phyloP scores from a whole-genome alignment of 129 eudicot genomes.

The Logfia minima region DNA sequence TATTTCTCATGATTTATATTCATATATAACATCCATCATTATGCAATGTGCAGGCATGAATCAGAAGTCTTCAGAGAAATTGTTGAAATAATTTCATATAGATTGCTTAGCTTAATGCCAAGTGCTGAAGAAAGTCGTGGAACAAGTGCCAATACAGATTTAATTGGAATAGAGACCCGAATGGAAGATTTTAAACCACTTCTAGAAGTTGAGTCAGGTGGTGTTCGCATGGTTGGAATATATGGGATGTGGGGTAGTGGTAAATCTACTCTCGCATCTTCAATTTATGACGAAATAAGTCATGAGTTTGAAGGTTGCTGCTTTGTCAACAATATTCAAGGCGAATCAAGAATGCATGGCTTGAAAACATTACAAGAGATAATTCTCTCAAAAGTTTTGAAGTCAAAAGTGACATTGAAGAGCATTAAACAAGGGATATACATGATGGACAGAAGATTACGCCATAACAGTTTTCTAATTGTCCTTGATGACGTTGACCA shows the following conservation, averaged over 20 bases:
- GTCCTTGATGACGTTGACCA: slow-evolving; percentile 33
- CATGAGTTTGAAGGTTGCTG: slow-evolving; percentile 22
- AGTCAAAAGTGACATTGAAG: not conserved
- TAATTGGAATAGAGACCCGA: slow-evolving; percentile 19
- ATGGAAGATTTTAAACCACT: not conserved
- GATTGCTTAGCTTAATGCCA: slow-evolving; percentile 1
- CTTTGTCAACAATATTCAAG: slow-evolving; percentile 5
- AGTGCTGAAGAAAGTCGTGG: no score
- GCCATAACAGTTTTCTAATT: slow-evolving; percentile 11
- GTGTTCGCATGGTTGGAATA: slow-evolving; percentile 26
- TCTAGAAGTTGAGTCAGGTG: slow-evolving; percentile 15
- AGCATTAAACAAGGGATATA: not conserved
- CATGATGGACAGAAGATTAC: slow-evolving; percentile 5
- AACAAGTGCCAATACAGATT: not conserved
- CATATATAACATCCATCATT: no score
- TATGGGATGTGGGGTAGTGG: slow-evolving; percentile 34
- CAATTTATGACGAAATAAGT: slow-evolving; percentile 20
- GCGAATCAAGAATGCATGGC: slow-evolving; percentile 11
- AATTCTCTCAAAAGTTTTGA: slow-evolving; percentile 14
- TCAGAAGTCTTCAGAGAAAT: not conserved
- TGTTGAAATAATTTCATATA: not conserved
- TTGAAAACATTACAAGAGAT: slow-evolving; percentile 16
- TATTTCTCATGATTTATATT: no score
- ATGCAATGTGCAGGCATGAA: no score
- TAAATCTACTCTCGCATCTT: slow-evolving; percentile 29